Percentiles rank a stretch among this genome's conserved stretches.
Evolutionary conservation across 139 green algal genomes (phyloP).

Genomic region (Closterium sp.): DNA sequence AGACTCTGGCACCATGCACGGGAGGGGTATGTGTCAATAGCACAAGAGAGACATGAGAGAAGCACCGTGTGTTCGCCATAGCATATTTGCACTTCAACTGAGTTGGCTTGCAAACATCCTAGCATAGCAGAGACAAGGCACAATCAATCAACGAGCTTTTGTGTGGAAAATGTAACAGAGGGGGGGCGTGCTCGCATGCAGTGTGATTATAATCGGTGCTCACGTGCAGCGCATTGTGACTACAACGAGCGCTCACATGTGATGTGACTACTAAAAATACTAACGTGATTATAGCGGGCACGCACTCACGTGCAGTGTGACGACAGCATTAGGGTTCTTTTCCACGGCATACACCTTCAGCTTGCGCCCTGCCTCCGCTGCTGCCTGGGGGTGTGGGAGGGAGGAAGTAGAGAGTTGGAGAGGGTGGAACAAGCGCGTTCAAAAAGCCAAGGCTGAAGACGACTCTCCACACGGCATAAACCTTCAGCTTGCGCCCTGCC

Average conservation of each 20-base stretch:
- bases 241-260: conserved; percentile 51
- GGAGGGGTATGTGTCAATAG: neutral
- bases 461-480: conserved; percentile 95
- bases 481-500: conserved; percentile 27
- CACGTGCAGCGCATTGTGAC: neutral
- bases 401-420: too few species aligned
- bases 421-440: too few species aligned
- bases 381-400: conserved; percentile 42
- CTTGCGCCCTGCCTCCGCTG: conserved; percentile 26
- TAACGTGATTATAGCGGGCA: conserved; percentile 72
- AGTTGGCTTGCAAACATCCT: too few species aligned
- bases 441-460: too few species aligned
- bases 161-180: too few species aligned
- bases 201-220: neutral
- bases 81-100: too few species aligned
- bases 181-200: too few species aligned
- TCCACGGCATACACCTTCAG: conserved; percentile 93
- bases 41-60: too few species aligned
- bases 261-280: conserved; percentile 86
- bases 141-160: too few species aligned
- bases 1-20: conserved; percentile 48
- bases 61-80: too few species aligned
- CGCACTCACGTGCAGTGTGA: conserved; percentile 75
- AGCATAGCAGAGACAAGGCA: too few species aligned
- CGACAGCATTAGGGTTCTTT: conserved; percentile 97